Conservation (phyloP, 1,139 yeast genomes). For the Sugiyamaella novakii region DNA sequence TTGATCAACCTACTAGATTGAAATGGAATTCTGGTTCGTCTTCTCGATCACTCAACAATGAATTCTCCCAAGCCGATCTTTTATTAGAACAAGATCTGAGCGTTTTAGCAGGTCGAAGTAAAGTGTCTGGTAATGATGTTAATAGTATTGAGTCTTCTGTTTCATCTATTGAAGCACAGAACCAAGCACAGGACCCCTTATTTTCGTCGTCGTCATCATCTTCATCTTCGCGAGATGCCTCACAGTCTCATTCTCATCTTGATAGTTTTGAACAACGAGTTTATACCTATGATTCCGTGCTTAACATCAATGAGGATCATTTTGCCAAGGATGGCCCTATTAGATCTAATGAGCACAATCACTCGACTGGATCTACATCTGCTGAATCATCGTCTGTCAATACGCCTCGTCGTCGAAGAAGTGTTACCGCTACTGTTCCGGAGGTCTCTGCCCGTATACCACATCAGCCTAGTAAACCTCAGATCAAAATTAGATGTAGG, state of each 20-base stretch:
- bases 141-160: background rate
- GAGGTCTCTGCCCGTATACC: background rate
- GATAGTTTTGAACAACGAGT: conserved; percentile 34
- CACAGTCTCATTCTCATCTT: conserved; percentile 7
- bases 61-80: conserved; percentile 37
- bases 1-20: conserved; percentile 31
- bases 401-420: conserved; percentile 15
- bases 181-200: conserved; percentile 8
- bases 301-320: conserved; percentile 52
- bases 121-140: background rate
- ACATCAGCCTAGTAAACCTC: background rate
- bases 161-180: conserved; percentile 6
- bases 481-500: conserved; percentile 6
- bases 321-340: conserved; percentile 39
- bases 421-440: conserved; percentile 8
- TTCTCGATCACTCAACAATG: conserved; percentile 25
- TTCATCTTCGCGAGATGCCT: conserved; percentile 2
- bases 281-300: conserved; percentile 36
- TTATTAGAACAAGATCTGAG: conserved; percentile 43
- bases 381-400: background rate
- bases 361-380: background rate
- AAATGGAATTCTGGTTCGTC: conserved; percentile 31
- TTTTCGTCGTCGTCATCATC: conserved; percentile 12
- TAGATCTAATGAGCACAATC: conserved; percentile 1
- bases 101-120: conserved; percentile 32